phyloP scores from a whole-genome alignment of 1,284 basidiomycete genomes.

The Pseudozyma sp. region DNA sequence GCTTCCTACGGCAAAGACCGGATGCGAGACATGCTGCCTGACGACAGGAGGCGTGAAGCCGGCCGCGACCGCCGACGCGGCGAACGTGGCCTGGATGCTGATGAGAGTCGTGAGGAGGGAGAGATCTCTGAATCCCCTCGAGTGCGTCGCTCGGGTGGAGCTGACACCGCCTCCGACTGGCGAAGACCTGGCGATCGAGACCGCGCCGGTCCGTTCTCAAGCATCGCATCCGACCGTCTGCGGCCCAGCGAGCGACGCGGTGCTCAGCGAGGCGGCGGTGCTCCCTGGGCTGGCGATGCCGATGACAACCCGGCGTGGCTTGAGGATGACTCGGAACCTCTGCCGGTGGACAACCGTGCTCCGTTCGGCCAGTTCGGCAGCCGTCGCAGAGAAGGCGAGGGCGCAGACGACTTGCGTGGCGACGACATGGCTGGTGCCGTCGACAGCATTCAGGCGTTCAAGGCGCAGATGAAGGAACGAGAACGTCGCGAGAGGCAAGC shows the following conservation, averaged over 20 bases:
- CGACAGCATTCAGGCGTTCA: constrained; percentile 89
- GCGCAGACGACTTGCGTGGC: constrained; percentile 12
- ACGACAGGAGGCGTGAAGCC: constrained; percentile 39
- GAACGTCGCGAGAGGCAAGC: constrained; percentile 73
- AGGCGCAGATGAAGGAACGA: constrained; percentile 85
- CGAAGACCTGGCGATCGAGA: constrained; percentile 46
- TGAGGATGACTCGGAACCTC: constrained; percentile 76
- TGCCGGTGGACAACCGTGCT: constrained; percentile 48
- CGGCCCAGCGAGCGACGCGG: constrained; percentile 43
- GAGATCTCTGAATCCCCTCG: constrained; percentile 53
- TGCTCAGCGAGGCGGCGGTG: constrained; percentile 27
- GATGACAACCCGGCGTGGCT: constrained; percentile 91
- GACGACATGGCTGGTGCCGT: constrained; percentile 42
- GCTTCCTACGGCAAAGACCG: constrained; percentile 47
- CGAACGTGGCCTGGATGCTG: constrained; percentile 39
- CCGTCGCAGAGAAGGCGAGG: constrained; percentile 32
- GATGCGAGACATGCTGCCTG: constrained; percentile 42
- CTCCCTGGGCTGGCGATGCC: constrained; percentile 71
- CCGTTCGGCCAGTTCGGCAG: constrained; percentile 68
- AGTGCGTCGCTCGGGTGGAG: constrained; percentile 44
- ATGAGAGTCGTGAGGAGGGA: constrained; percentile 48
- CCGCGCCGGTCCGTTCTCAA: constrained; percentile 39
- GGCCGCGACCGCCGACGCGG: constrained; percentile 36
- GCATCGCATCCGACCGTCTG: constrained; percentile 38
- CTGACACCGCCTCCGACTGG: constrained; percentile 51